Evolutionary conservation across 805 yeast genomes (phyloP), one percentile per base, ranked within the genome.

Genomic region (Ogataea neopini): DNA sequence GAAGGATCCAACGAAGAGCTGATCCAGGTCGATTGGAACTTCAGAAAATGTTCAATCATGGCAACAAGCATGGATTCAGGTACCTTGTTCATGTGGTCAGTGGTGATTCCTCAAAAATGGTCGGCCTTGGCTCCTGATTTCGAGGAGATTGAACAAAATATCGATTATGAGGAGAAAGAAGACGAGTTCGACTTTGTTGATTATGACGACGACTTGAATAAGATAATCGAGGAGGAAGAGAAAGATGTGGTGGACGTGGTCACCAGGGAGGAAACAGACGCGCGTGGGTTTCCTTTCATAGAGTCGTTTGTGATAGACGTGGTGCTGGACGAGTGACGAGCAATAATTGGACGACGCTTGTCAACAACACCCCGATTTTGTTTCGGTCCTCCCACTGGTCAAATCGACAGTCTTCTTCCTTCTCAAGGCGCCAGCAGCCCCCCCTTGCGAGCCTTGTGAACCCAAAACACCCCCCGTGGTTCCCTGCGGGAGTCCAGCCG

Each of bases 61-160:
- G 86, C 96, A 14, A 86, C 88, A 23, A 97, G 97, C 0, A 69
- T 88, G 45, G 98, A 91, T 60, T 74, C 87, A 26, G 97, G 97
- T 1, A 73, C 81, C 32, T 77, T 91, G 1, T 90, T 87, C 61
- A 62, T 86, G 34, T 92, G 97, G 97, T 79, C 85, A 42, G 77
- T 88, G 8, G 78, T 79, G 33, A 80, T 87, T 17, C 95, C 96
- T 0, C 97, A 90, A 58, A 86, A 88, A 67, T 91, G 98, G 98
- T 86, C 95, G 65, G 96, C 97, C 1, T 71, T 91, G 57, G 97
- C 97, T 0, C 97, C 97, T 0, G 98, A 92, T 64, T 91, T 92
- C 63, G 96, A 86, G 40, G 97, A 91, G 64, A 84, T 91, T 36
- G 97, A 91, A 61, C 96, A 90, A 59, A 92, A 90, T 60, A 84